Conservation (phyloP, 2,329 filamentous ascomycete genomes). For the Volutella citrinella region DNA sequence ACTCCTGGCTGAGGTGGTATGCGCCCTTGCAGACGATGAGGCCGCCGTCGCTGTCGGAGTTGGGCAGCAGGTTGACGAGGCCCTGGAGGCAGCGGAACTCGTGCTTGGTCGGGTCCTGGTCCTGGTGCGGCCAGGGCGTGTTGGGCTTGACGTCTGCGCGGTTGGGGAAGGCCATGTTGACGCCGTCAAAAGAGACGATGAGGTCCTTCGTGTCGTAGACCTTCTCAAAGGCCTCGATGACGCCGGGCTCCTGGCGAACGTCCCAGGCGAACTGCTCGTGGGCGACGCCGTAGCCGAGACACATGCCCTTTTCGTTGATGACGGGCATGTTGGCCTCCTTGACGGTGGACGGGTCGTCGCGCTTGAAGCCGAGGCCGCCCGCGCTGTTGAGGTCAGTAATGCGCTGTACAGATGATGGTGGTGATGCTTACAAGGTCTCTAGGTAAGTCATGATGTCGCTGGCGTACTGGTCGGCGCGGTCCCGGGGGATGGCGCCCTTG, state of each 20-base stretch:
- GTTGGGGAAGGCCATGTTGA: conserved; percentile 37
- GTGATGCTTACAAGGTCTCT: conserved; percentile 5
- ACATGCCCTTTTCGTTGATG: conserved; percentile 42
- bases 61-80: conserved; percentile 39
- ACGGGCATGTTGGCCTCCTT: conserved; percentile 5
- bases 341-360: conserved; percentile 4
- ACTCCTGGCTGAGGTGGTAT: conserved; percentile 21
- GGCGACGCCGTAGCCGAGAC: conserved; percentile 39
- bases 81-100: conserved; percentile 49
- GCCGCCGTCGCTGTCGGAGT: conserved; percentile 28
- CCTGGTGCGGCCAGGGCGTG: conserved; percentile 8
- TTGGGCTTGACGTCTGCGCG: conserved; percentile 24
- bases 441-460: conserved; percentile 3
- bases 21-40: conserved; percentile 24
- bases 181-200: conserved; percentile 41
- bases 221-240: conserved; percentile 41
- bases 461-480: conserved; percentile 3
- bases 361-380: conserved; percentile 4
- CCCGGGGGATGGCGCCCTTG: conserved; percentile 7
- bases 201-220: conserved; percentile 42
- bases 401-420: not conserved
- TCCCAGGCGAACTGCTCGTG: conserved; percentile 47
- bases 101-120: conserved; percentile 6
- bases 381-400: not conserved
- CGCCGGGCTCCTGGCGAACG: conserved; percentile 40